Percentiles rank a stretch among this genome's conserved stretches.
Conservation (phyloP, 192 early-diverging fungal genomes). For the Linnemannia elongata region DNA sequence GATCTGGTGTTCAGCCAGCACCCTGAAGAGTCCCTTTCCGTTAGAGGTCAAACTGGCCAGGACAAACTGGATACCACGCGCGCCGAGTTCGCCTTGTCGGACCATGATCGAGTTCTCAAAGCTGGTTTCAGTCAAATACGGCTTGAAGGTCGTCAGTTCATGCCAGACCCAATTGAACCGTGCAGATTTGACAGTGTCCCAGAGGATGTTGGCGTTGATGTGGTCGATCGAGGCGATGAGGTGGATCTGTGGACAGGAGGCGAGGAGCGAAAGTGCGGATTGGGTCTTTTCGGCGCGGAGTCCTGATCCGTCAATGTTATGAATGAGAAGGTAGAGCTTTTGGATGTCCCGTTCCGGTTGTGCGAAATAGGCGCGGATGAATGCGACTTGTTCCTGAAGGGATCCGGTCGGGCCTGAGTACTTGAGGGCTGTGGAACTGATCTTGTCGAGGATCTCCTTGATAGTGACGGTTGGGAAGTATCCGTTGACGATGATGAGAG, state of each 20-base stretch:
- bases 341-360: conserved; percentile 60
- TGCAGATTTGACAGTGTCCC: conserved; percentile 80
- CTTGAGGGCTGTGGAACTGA: conserved; percentile 59
- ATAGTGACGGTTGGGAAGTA: conserved; percentile 84
- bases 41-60: conserved; percentile 86
- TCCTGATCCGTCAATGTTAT: conserved; percentile 89
- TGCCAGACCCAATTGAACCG: conserved; percentile 93
- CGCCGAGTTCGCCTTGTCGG: conserved; percentile 67
- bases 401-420: conserved; percentile 61
- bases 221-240: conserved; percentile 92
- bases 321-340: conserved; percentile 82
- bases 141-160: conserved; percentile 89
- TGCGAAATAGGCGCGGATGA: conserved; percentile 76
- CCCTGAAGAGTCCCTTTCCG: conserved; percentile 85
- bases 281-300: conserved; percentile 81
- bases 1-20: conserved; percentile 91
- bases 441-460: conserved; percentile 77
- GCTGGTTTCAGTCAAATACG: conserved; percentile 86
- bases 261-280: conserved; percentile 74
- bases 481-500: conserved; percentile 86
- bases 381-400: conserved; percentile 74
- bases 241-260: conserved; percentile 75
- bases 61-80: conserved; percentile 83
- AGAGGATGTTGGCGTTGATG: conserved; percentile 89
- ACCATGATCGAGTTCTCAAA: conserved; percentile 82